phyloP scores from a whole-genome alignment of 2,329 filamentous ascomycete genomes.

The Fusarium verrucosum region DNA sequence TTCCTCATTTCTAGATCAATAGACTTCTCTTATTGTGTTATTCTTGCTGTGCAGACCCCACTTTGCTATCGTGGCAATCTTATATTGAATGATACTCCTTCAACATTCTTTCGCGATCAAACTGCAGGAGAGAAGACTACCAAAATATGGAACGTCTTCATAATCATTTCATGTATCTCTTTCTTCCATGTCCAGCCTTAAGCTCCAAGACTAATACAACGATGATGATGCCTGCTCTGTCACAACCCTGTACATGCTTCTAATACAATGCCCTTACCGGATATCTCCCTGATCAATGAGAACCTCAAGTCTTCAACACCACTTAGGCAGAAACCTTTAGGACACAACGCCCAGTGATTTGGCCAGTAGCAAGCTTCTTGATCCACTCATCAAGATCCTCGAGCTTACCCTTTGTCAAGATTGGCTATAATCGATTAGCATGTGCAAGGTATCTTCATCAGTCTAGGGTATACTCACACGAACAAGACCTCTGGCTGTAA shows the following conservation, averaged over 20 bases:
- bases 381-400: conserved; percentile 40
- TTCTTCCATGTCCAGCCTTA: not conserved
- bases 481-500: conserved; percentile 39
- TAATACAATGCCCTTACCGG: not conserved
- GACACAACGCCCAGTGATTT: conserved; percentile 39
- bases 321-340: conserved; percentile 26
- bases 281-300: not conserved
- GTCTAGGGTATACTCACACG: conserved; percentile 9
- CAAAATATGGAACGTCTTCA: not conserved
- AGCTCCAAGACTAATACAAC: not conserved
- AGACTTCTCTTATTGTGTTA: too few species aligned
- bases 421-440: conserved; percentile 29
- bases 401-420: conserved; percentile 39
- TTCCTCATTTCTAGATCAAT: too few species aligned
- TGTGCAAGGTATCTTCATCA: accelerated
- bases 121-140: too few species aligned
- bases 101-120: too few species aligned
- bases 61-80: too few species aligned
- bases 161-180: not conserved
- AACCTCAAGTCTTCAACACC: not conserved
- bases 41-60: too few species aligned
- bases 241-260: not conserved
- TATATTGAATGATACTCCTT: too few species aligned
- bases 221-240: not conserved
- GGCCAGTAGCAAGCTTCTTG: conserved; percentile 34